These are phyloP conservation scores for Phaffomyces antillensis DNA, from an alignment of 805 yeast genomes.

Conservation along the genomic window DNA sequence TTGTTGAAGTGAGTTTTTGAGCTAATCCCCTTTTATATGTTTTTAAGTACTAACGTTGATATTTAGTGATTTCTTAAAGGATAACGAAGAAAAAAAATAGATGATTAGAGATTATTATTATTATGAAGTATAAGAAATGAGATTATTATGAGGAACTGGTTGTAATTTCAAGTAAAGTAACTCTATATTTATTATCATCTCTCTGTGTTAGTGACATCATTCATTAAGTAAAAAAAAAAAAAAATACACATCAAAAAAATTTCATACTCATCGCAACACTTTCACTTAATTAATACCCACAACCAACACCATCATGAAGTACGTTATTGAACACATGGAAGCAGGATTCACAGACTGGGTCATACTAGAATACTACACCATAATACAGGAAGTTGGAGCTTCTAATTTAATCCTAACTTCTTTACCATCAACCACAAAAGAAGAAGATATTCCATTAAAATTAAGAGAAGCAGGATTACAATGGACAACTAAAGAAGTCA, in stretches of 20 bases:
- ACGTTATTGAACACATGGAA: slow-evolving; percentile 96
- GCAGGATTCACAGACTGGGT: slow-evolving; percentile 97
- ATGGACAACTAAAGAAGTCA: slow-evolving; percentile 76
- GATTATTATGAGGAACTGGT: no score
- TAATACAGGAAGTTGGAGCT: slow-evolving; percentile 74
- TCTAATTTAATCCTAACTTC: slow-evolving; percentile 74
- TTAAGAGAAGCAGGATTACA: slow-evolving; percentile 58
- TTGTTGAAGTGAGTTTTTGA: slow-evolving; percentile 20
- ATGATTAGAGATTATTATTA: background rate
- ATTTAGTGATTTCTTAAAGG: slow-evolving; percentile 24
- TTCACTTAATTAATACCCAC: background rate
- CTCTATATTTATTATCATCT: no score
- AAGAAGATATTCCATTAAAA: slow-evolving; percentile 53
- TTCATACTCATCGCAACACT: background rate
- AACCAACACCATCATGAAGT: slow-evolving; percentile 45
- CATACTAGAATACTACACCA: slow-evolving; percentile 74
- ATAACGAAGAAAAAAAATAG: slow-evolving; percentile 14
- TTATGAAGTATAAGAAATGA: background rate
- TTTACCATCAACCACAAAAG: slow-evolving; percentile 56
- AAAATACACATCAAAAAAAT: background rate
- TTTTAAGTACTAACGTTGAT: background rate
- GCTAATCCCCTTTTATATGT: background rate
- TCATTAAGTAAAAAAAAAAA: background rate
- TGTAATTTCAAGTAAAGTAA: no score
- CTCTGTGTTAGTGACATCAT: background rate